Evolutionary conservation across 352 stramenopile genomes (phyloP).

Genomic region (Sclerospora graminicola): DNA sequence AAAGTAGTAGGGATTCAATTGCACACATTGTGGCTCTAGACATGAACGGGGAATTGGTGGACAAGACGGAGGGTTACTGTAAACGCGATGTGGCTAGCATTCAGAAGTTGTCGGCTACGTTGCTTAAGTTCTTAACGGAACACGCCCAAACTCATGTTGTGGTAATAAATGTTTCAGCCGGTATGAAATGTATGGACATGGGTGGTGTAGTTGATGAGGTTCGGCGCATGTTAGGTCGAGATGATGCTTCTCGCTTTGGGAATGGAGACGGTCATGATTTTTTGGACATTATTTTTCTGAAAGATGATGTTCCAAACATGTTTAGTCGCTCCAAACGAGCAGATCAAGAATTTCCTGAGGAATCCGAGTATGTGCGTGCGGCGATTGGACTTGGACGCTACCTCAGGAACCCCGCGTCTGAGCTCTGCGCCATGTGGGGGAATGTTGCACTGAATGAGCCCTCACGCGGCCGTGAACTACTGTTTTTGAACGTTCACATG

Average conservation of each 20-base stretch:
- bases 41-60: conserved; percentile 75
- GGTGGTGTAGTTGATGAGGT: conserved; percentile 79
- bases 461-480: conserved; percentile 60
- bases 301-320: conserved; percentile 84
- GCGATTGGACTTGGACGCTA: conserved; percentile 73
- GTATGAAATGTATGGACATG: conserved; percentile 87
- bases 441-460: conserved; percentile 72
- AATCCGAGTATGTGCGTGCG: conserved; percentile 68
- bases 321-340: conserved; percentile 80
- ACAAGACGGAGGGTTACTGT: conserved; percentile 82
- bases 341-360: conserved; percentile 76
- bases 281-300: conserved; percentile 82
- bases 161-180: conserved; percentile 83
- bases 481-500: conserved; percentile 80
- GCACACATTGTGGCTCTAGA: conserved; percentile 79
- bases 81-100: conserved; percentile 65
- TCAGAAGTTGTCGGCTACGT: conserved; percentile 57
- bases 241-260: conserved; percentile 60
- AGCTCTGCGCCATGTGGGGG: conserved; percentile 82
- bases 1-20: conserved; percentile 65
- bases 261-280: conserved; percentile 75
- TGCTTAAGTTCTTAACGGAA: conserved; percentile 79
- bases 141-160: conserved; percentile 74
- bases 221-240: conserved; percentile 56
- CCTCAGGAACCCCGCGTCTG: conserved; percentile 74